Conservation (phyloP, 495 filamentous ascomycete species). For the Achaetomiella virescens region DNA sequence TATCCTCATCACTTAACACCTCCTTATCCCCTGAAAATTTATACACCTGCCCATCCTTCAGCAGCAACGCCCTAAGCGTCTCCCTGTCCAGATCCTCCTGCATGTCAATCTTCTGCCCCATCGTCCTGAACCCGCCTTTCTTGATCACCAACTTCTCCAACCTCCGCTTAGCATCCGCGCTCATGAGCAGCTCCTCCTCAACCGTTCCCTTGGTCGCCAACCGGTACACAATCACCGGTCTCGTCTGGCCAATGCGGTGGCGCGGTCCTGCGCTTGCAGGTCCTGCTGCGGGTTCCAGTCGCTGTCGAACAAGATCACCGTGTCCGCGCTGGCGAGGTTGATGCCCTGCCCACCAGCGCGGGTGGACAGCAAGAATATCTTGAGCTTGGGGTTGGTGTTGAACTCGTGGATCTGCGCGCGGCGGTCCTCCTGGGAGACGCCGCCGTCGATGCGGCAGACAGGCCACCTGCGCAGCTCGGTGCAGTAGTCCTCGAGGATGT, state of each 20-base stretch:
- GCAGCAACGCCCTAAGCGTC: slow-evolving; percentile 51
- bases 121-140: slow-evolving; percentile 68
- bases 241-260: slow-evolving; percentile 92
- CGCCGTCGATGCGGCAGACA: slow-evolving; percentile 86
- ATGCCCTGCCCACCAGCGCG: slow-evolving; percentile 93
- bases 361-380: slow-evolving; percentile 82
- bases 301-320: slow-evolving; percentile 90
- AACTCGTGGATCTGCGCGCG: slow-evolving; percentile 77
- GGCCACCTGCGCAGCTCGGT: slow-evolving; percentile 63
- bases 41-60: slow-evolving; percentile 60
- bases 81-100: slow-evolving; percentile 50
- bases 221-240: slow-evolving; percentile 90
- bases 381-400: slow-evolving; percentile 63
- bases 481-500: slow-evolving; percentile 85
- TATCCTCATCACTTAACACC: slow-evolving; percentile 69
- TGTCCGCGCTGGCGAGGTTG: slow-evolving; percentile 95
- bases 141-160: slow-evolving; percentile 93
- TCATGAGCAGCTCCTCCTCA: slow-evolving; percentile 80
- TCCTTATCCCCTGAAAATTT: slow-evolving; percentile 50
- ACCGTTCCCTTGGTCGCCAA: slow-evolving; percentile 90
- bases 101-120: slow-evolving; percentile 52
- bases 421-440: slow-evolving; percentile 75
- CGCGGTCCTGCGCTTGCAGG: slow-evolving; percentile 90
- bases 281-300: slow-evolving; percentile 99
- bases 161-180: slow-evolving; percentile 87